Conservation (phyloP, 2,329 filamentous ascomycete species). For the Calycina herbarum region DNA sequence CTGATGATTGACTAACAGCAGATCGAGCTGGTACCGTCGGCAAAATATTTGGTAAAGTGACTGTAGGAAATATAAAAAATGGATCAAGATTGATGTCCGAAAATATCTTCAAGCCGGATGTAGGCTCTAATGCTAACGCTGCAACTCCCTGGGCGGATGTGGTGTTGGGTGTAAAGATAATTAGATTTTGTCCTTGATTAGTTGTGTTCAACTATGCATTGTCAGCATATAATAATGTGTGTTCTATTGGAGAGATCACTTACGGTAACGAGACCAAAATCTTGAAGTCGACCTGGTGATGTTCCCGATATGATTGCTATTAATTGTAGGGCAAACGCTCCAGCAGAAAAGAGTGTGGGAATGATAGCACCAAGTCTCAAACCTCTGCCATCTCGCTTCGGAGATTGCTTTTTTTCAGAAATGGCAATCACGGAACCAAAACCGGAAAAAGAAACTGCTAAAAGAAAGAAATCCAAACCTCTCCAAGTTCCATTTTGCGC, state of each 20-base stretch:
- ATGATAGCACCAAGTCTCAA: not conserved
- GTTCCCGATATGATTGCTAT: not conserved
- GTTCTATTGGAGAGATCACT: not conserved
- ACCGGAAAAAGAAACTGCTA: not conserved
- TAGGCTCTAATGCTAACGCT: not conserved
- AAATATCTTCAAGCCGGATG: not conserved
- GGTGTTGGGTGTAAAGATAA: not conserved
- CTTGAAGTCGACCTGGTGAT: not conserved
- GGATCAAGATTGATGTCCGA: not conserved
- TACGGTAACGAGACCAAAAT: not conserved
- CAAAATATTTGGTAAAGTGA: not conserved
- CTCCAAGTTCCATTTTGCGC: not conserved
- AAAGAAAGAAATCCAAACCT: not conserved
- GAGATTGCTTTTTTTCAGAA: not conserved
- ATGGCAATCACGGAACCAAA: not conserved
- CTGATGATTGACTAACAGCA: not conserved
- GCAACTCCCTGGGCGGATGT: not conserved
- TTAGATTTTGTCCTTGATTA: not conserved
- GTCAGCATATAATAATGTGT: not conserved
- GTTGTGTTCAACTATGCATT: not conserved
- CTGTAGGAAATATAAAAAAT: not conserved
- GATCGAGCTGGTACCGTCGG: not conserved
- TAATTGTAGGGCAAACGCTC: not conserved
- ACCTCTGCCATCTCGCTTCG: not conserved
- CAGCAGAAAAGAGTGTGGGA: constrained; percentile 1